Evolutionary conservation across 306 rosid species (phyloP).

Genomic region (Acacia melanoxylon): DNA sequence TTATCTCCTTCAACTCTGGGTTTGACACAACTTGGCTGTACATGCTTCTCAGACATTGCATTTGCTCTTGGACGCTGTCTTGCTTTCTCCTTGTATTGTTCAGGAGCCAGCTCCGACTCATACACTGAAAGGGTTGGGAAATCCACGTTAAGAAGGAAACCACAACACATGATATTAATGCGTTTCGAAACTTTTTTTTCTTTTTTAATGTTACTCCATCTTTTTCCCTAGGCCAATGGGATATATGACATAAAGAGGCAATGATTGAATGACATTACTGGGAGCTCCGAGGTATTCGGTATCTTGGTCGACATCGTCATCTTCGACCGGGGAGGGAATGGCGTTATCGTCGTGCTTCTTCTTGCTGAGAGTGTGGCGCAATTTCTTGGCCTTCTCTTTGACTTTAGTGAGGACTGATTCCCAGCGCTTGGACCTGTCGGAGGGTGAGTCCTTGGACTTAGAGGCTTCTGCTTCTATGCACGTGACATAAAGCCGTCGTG

Average conservation of each 20-base stretch:
- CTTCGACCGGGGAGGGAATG: conserved; percentile 46
- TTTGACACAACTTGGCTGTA: conserved; percentile 37
- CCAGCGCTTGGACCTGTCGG: conserved; percentile 40
- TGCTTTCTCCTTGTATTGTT: conserved; percentile 42
- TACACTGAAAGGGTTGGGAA: conserved; percentile 51
- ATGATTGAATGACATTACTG: conserved; percentile 41
- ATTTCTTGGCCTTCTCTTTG: conserved; percentile 86
- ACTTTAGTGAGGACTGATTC: conserved; percentile 89
- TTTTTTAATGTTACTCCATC: background rate
- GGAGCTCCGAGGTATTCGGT: conserved; percentile 80
- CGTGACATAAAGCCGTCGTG: background rate
- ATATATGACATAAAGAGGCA: background rate
- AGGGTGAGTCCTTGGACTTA: conserved; percentile 12
- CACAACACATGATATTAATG: background rate
- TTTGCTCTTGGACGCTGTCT: conserved; percentile 52
- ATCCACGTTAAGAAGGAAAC: background rate
- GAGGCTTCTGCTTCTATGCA: conserved; percentile 46
- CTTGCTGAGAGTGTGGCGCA: conserved; percentile 76
- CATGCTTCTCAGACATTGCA: conserved; percentile 52
- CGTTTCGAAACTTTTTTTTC: background rate
- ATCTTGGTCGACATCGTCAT: conserved; percentile 41
- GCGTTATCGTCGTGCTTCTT: conserved; percentile 55
- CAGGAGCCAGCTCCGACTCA: conserved; percentile 67
- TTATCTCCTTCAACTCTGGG: conserved; percentile 27
- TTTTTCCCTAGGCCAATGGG: background rate